Percentiles rank a stretch among this genome's conserved stretches.
Evolutionary conservation across 106 monocot genomes (phyloP).

Genomic region (Agapanthus africanus): DNA sequence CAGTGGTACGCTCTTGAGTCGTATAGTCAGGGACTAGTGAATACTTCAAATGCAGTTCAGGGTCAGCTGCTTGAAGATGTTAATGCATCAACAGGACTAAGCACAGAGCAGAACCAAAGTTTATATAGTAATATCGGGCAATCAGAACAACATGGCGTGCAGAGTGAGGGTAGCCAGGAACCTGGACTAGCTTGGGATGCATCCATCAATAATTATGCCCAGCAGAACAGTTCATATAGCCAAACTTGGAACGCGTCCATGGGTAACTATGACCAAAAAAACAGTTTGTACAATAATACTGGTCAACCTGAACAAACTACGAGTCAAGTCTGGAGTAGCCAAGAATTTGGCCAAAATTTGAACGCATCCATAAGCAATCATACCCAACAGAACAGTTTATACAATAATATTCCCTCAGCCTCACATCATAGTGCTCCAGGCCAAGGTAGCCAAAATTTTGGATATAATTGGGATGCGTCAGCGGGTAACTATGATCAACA

Average conservation of each 20-base stretch:
- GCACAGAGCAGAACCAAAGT: slow-evolving; percentile 6
- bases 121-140: slow-evolving; percentile 16
- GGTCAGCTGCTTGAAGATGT: slow-evolving; percentile 17
- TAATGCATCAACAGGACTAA: slow-evolving; percentile 18
- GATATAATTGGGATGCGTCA: slow-evolving; percentile 19
- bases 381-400: not conserved
- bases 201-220: slow-evolving; percentile 16
- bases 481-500: slow-evolving; percentile 9
- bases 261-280: slow-evolving; percentile 8
- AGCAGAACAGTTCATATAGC: slow-evolving; percentile 11
- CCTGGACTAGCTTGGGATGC: slow-evolving; percentile 16
- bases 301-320: not conserved
- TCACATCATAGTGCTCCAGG: not conserved
- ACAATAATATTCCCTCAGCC: not conserved
- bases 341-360: slow-evolving; percentile 1
- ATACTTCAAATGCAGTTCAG: slow-evolving; percentile 16
- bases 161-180: slow-evolving; percentile 10
- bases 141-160: not conserved
- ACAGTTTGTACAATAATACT: not conserved
- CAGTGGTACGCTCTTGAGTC: slow-evolving; percentile 82
- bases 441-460: slow-evolving; percentile 12
- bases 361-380: not conserved
- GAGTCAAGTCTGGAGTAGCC: not conserved
- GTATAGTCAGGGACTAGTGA: slow-evolving; percentile 38
- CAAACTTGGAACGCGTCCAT: slow-evolving; percentile 20